phyloP scores from a whole-genome alignment of 495 filamentous ascomycete genomes.

The Lasiosphaeris hirsuta region DNA sequence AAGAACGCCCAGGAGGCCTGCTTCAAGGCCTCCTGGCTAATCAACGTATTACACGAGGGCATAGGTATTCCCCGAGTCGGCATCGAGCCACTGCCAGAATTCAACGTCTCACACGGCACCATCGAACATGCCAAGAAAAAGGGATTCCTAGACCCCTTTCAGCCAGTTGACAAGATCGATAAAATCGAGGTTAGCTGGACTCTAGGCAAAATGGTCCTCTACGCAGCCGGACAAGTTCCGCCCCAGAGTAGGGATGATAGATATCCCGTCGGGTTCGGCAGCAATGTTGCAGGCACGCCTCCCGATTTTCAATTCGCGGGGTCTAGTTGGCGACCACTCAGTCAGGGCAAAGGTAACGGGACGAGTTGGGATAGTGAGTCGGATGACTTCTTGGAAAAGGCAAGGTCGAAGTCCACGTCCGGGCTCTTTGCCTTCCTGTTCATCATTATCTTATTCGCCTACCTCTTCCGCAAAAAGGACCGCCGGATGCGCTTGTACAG shows the following conservation, averaged over 20 bases:
- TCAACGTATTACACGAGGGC: conserved; percentile 91
- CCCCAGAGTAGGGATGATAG: conserved; percentile 50
- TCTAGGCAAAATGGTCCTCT: conserved; percentile 95
- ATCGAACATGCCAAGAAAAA: conserved; percentile 67
- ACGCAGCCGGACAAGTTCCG: conserved; percentile 84
- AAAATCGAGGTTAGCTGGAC: conserved; percentile 98
- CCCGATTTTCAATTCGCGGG: conserved; percentile 83
- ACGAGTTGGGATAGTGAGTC: conserved; percentile 42
- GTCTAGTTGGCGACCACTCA: conserved; percentile 47
- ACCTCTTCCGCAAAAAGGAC: conserved; percentile 58
- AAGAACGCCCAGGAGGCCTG: conserved; percentile 80
- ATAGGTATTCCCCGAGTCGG: conserved; percentile 92
- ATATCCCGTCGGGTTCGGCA: conserved; percentile 86
- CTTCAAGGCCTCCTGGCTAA: conserved; percentile 97
- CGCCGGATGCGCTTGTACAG: conserved; percentile 64
- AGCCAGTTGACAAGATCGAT: conserved; percentile 89
- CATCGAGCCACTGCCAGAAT: conserved; percentile 53
- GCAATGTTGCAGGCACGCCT: conserved; percentile 63
- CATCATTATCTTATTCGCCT: conserved; percentile 62
- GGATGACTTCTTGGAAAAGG: conserved; percentile 63
- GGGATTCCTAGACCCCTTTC: conserved; percentile 84
- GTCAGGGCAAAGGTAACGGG: conserved; percentile 11
- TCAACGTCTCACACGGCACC: conserved; percentile 73
- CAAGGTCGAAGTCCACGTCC: conserved; percentile 68
- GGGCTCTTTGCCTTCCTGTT: conserved; percentile 70